Base-by-base conservation (phyloP, 2,329 filamentous ascomycete species). In the Aspergillus phoenicis region DNA sequence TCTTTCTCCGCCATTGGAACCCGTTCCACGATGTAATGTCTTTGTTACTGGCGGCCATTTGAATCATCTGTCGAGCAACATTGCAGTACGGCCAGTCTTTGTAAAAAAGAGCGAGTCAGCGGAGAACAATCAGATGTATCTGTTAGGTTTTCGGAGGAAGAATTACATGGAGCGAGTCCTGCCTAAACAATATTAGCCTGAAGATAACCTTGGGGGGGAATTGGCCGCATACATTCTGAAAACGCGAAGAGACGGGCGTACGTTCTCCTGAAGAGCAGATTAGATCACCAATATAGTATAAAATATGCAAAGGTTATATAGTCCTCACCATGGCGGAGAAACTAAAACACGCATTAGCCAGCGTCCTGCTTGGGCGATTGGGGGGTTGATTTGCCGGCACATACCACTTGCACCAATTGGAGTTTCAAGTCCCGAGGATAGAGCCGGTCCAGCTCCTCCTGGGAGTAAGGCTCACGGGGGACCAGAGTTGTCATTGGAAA, bases 41-140 rank as follows among this genome's bases (percentile, higher is more conserved):
- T 59, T 82, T 82, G 49, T 79, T 83, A 41, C 79, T 80, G 64
- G 86, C 80, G 24, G 88, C 83, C 62, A 86, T 83, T 61, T 85
- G 85, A 26, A 83, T 86, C 73, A 98, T 84, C 66, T 89, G 88
- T 61, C 87, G 85, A 22, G 90, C 91, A 58, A 89, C 86, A 66
- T 86, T 85, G 79, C 95, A 99, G 78, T 97, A 98, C 1, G 95
- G 92, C 95, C 95, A 99, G 77, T 87, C 83, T 83, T 65, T 48
- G 53, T 58, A 68, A 59, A 57, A 22, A 43, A 24, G 7, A 45
- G 52, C 49, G 47, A 53, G 57, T 59, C 30, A 55, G 52, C 45
- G 5, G 11, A 26, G n/a, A 20, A 28, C 8, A 17, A 51, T 54
- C 38, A 52, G 58, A 24, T 30, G 41, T n/a, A 11, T 15, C 17